phyloP scores from a whole-genome alignment of 176 grass and related monocot genomes.

The Chloris gayana region DNA sequence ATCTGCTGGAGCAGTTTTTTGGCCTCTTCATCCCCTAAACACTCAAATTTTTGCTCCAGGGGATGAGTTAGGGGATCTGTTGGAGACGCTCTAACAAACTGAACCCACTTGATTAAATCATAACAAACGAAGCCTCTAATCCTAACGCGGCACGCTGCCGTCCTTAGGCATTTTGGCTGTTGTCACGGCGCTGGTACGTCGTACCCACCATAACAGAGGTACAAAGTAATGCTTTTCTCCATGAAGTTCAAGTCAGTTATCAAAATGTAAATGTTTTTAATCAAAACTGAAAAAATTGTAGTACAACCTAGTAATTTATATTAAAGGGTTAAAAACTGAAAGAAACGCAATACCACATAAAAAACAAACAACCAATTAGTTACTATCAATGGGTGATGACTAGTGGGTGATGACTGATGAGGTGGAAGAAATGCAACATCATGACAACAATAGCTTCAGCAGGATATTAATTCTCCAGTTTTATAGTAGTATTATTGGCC shows the following conservation, averaged over 20 bases:
- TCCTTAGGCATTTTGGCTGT: too few species aligned
- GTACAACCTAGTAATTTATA: not conserved
- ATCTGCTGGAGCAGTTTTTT: too few species aligned
- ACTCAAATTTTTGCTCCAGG: too few species aligned
- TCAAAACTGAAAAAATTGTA: not conserved
- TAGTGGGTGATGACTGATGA: slow-evolving; percentile 12
- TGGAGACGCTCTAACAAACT: too few species aligned
- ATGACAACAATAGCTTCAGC: not conserved
- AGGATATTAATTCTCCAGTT: not conserved
- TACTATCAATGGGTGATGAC: slow-evolving; percentile 11
- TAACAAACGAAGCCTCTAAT: too few species aligned
- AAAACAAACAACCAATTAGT: not conserved
- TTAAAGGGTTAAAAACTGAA: not conserved
- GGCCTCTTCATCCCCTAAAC: too few species aligned
- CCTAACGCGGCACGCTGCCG: too few species aligned
- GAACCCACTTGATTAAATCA: too few species aligned
- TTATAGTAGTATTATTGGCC: not conserved
- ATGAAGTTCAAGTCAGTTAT: not conserved
- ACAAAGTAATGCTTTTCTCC: not conserved
- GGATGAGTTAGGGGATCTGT: too few species aligned
- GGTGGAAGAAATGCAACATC: not conserved
- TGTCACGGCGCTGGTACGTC: too few species aligned
- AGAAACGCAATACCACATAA: not conserved
- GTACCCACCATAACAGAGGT: too few species aligned
- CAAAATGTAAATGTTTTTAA: not conserved